Percentiles rank a stretch among this genome's conserved stretches.
These are phyloP conservation scores for Salix caprea DNA, from an alignment of 345 rosid species.

Conservation along the genomic window DNA sequence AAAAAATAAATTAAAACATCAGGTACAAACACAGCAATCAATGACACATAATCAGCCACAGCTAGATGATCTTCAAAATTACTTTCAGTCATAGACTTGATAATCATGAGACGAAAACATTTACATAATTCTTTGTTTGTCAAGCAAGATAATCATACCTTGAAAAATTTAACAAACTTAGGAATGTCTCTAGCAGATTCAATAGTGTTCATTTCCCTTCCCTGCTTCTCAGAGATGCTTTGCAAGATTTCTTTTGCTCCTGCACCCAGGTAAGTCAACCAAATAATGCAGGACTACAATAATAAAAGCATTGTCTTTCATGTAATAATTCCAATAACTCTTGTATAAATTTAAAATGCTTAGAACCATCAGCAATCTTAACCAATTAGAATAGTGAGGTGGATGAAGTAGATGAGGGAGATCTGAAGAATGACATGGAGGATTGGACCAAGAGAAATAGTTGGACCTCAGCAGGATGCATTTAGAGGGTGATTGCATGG, in stretches of 20 bases:
- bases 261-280: slow-evolving; percentile 29
- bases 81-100: background rate
- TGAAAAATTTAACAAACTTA: slow-evolving; percentile 61
- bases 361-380: background rate
- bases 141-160: slow-evolving; percentile 37
- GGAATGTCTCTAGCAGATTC: slow-evolving; percentile 82
- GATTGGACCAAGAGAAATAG: background rate
- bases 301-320: background rate
- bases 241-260: slow-evolving; percentile 80
- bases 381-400: background rate
- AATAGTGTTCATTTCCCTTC: slow-evolving; percentile 68
- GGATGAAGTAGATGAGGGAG: background rate
- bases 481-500: background rate
- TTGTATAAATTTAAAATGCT: background rate
- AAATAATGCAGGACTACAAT: slow-evolving; percentile 8
- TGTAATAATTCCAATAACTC: background rate
- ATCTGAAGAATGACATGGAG: background rate
- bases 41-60: background rate
- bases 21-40: background rate
- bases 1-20: background rate
- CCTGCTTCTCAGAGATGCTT: slow-evolving; percentile 83
- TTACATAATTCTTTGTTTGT: background rate
- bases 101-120: background rate
- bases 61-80: background rate
- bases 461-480: background rate